Conservation (phyloP, 208 protist genomes). For the Crithidia fasciculata region DNA sequence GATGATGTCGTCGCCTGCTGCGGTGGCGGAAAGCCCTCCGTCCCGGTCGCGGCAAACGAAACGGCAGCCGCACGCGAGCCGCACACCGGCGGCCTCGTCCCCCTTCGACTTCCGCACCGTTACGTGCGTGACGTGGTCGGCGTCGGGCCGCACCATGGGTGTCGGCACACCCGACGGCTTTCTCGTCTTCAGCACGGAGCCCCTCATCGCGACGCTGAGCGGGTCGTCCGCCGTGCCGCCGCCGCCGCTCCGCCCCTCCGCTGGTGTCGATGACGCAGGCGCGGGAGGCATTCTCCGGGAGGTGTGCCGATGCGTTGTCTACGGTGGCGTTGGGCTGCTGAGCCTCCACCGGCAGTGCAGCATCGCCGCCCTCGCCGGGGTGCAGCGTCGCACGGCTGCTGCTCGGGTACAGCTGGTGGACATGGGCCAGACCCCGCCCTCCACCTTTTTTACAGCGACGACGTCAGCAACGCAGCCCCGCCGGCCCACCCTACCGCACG, state of each 20-base stretch:
- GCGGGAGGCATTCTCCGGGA: slow-evolving; percentile 35
- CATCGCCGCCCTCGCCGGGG: slow-evolving; percentile 52
- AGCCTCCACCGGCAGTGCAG: slow-evolving; percentile 69
- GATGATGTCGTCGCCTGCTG: too few relatives aligned
- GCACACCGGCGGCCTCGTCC: background rate
- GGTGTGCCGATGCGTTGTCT: slow-evolving; percentile 49
- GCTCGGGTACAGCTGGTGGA: slow-evolving; percentile 41
- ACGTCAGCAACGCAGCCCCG: background rate
- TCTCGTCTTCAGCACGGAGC: slow-evolving; percentile 75
- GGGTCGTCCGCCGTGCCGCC: background rate
- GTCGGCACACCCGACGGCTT: slow-evolving; percentile 69
- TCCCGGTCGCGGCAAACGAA: background rate
- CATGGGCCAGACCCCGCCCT: slow-evolving; percentile 15
- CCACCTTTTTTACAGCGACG: slow-evolving; percentile 12
- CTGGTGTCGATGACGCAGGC: background rate
- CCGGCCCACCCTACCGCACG: background rate
- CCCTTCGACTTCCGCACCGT: slow-evolving; percentile 48
- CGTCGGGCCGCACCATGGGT: slow-evolving; percentile 59
- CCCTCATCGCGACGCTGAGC: slow-evolving; percentile 17
- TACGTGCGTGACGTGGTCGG: slow-evolving; percentile 71
- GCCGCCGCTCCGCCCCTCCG: background rate
- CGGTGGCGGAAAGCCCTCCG: background rate
- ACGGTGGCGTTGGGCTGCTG: slow-evolving; percentile 65
- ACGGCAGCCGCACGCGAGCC: background rate
- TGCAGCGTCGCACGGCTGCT: slow-evolving; percentile 26